These are phyloP conservation scores for Neurospora pannonica DNA, from an alignment of 495 filamentous ascomycete genomes.

Conservation along the genomic window DNA sequence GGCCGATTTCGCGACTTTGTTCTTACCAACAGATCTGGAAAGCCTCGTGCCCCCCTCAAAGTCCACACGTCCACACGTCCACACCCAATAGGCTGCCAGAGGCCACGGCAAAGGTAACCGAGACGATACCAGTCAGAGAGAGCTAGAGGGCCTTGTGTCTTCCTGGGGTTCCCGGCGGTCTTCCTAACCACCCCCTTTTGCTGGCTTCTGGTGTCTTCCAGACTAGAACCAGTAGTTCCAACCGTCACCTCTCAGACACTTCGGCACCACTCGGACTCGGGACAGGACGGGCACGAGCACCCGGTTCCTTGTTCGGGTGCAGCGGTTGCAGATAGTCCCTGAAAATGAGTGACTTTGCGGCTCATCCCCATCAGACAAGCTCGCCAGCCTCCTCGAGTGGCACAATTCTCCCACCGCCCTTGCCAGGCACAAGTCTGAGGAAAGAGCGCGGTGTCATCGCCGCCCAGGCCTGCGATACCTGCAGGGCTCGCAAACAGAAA, in stretches of 20 bases:
- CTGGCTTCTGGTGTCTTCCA: not conserved
- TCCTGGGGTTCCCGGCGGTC: not conserved
- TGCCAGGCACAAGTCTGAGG: constrained; percentile 12
- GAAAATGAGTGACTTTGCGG: not conserved
- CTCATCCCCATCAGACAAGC: not conserved
- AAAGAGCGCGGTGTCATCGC: constrained; percentile 42
- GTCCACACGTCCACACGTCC: not conserved
- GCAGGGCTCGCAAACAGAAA: constrained; percentile 76
- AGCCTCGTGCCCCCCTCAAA: not conserved
- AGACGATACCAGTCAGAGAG: not conserved
- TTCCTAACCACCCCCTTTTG: not conserved
- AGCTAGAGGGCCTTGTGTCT: not conserved
- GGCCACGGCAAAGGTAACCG: not conserved
- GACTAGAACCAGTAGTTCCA: not conserved
- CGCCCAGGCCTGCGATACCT: constrained; percentile 66
- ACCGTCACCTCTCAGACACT: not conserved
- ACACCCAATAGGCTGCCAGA: not conserved
- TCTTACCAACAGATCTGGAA: not conserved
- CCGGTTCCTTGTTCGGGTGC: not conserved
- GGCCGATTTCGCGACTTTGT: not conserved
- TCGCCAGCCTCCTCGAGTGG: not conserved
- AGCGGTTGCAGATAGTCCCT: not conserved
- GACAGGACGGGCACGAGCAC: not conserved
- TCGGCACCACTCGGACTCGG: not conserved
- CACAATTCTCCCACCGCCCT: not conserved